These are phyloP conservation scores for Phaeomoniella chlamydospora DNA, from an alignment of 2,329 filamentous ascomycete genomes.

Conservation along the genomic window DNA sequence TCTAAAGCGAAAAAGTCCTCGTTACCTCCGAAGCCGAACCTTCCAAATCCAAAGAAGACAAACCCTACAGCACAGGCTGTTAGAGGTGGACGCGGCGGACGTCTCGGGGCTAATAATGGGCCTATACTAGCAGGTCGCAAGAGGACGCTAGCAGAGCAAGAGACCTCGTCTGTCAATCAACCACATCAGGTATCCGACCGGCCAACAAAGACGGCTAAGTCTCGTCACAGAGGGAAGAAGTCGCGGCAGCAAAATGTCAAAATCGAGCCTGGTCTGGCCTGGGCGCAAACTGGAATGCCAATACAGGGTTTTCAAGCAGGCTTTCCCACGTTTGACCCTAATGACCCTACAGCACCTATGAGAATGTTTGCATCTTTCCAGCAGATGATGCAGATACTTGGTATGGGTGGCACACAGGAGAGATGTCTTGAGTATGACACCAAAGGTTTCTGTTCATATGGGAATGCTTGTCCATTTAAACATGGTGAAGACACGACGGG, in stretches of 20 bases:
- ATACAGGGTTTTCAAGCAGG: constrained; percentile 21
- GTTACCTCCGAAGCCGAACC: constrained; percentile 11
- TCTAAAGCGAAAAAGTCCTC: constrained; percentile 13
- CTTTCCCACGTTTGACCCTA: constrained; percentile 38
- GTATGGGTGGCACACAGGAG: constrained; percentile 3
- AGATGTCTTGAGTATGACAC: constrained; percentile 42
- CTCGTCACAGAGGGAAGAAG: background rate
- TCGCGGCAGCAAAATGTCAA: background rate
- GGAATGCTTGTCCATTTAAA: constrained; percentile 41
- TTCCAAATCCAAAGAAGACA: constrained; percentile 9
- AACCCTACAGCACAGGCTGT: no score
- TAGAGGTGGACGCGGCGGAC: no score
- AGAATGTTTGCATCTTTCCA: no score
- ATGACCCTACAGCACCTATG: constrained; percentile 40
- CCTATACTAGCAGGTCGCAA: background rate
- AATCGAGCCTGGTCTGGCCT: no score
- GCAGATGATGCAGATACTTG: constrained; percentile 19
- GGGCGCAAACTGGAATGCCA: no score
- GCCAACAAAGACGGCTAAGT: constrained; percentile 2
- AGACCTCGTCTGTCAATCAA: background rate
- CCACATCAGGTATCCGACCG: background rate
- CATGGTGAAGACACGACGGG: constrained; percentile 33
- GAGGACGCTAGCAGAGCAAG: background rate
- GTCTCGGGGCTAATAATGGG: no score
- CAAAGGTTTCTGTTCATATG: constrained; percentile 42